Percentiles rank a stretch among this genome's conserved stretches.
These are phyloP conservation scores for Papiliotrema terrestris DNA, from an alignment of 1,284 basidiomycete genomes.

Conservation along the genomic window DNA sequence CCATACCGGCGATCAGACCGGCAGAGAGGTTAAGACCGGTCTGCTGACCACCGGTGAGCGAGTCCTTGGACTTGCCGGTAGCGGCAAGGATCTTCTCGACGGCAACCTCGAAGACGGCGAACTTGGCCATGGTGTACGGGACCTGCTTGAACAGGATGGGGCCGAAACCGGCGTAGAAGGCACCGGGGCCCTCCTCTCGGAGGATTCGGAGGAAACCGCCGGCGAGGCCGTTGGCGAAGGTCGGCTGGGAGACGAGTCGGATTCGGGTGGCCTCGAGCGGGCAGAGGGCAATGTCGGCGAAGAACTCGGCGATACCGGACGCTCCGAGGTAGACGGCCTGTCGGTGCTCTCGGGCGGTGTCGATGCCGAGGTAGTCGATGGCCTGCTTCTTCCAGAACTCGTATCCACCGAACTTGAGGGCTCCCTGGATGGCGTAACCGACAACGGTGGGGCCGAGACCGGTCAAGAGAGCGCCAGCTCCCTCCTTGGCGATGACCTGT, in stretches of 20 bases:
- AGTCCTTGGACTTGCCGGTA: constrained; percentile 53
- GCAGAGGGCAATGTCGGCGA: constrained; percentile 73
- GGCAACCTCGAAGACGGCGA: constrained; percentile 52
- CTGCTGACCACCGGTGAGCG: constrained; percentile 46
- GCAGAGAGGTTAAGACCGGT: constrained; percentile 51
- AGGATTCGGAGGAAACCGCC: constrained; percentile 56
- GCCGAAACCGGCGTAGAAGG: constrained; percentile 58
- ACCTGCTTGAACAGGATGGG: constrained; percentile 59
- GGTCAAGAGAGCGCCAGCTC: constrained; percentile 82
- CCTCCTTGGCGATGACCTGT: constrained; percentile 76
- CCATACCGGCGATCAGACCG: constrained; percentile 57
- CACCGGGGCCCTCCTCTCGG: constrained; percentile 52
- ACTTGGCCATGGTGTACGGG: constrained; percentile 57
- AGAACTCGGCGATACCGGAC: constrained; percentile 89
- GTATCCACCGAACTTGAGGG: constrained; percentile 94
- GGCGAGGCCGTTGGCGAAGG: constrained; percentile 54
- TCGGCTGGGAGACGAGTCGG: constrained; percentile 56
- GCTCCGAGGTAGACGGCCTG: constrained; percentile 90
- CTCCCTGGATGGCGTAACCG: constrained; percentile 93
- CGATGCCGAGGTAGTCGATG: constrained; percentile 80
- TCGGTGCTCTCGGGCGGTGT: constrained; percentile 81
- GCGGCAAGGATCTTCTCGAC: constrained; percentile 52
- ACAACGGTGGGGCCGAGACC: constrained; percentile 87
- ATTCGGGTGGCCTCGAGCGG: constrained; percentile 59
- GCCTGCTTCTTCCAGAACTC: constrained; percentile 92